phyloP scores from a whole-genome alignment of 2,329 filamentous ascomycete genomes.

The Verticillium albo-atrum region DNA sequence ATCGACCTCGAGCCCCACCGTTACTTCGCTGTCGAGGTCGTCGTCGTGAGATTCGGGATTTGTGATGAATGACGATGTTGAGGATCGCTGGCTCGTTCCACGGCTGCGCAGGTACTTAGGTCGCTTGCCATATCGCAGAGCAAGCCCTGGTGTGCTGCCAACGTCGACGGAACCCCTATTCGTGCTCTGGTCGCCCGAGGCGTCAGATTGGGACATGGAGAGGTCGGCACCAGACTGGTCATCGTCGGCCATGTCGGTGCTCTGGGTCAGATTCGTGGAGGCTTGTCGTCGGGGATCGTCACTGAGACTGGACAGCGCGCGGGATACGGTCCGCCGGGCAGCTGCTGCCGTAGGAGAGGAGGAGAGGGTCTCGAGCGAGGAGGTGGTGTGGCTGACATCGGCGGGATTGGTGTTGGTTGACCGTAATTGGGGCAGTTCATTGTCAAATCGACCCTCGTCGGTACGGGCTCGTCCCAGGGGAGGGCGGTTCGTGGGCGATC shows the following conservation, averaged over 20 bases:
- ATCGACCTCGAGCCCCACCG: constrained; percentile 63
- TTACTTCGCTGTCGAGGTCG: constrained; percentile 69
- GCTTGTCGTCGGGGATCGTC: constrained; percentile 9
- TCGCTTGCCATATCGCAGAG: constrained; percentile 40
- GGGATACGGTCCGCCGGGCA: constrained; percentile 47
- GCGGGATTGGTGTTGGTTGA: constrained; percentile 18
- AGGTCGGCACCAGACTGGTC: neutral
- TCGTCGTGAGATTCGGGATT: constrained; percentile 54
- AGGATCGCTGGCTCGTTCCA: constrained; percentile 54
- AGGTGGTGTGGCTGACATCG: constrained; percentile 39
- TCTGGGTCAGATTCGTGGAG: constrained; percentile 1
- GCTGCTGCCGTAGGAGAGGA: constrained; percentile 55
- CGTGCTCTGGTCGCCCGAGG: constrained; percentile 24
- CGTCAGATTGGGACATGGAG: constrained; percentile 10
- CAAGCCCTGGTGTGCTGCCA: constrained; percentile 40
- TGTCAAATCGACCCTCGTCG: neutral
- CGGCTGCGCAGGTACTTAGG: constrained; percentile 56
- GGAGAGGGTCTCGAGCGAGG: constrained; percentile 46
- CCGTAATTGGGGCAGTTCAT: constrained; percentile 7
- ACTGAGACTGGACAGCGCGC: constrained; percentile 43
- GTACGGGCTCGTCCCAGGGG: constrained; percentile 3
- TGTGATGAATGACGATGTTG: constrained; percentile 54
- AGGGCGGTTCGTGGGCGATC: neutral
- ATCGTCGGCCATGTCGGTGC: constrained; percentile 13
- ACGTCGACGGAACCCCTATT: constrained; percentile 32